Percentiles rank a stretch among this genome's conserved stretches.
These are phyloP conservation scores for Aspergillus aculeatinus DNA, from an alignment of 2,329 filamentous ascomycete species.

Conservation along the genomic window DNA sequence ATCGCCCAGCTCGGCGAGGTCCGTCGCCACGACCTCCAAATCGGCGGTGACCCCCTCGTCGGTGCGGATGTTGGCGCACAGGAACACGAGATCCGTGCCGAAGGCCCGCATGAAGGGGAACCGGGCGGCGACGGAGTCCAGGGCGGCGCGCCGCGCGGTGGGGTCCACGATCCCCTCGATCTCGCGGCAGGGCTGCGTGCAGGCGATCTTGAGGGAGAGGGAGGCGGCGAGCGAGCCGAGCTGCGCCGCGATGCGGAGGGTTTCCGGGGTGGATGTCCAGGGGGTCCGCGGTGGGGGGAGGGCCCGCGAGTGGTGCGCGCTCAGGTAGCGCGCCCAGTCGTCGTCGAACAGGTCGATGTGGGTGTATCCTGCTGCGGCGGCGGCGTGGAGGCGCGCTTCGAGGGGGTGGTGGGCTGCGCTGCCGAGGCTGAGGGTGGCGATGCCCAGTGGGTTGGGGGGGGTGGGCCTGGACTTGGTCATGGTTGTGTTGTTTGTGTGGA, in stretches of 20 bases:
- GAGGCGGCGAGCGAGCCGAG: conserved; percentile 31
- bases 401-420: conserved; percentile 31
- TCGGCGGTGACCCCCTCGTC: conserved; percentile 33
- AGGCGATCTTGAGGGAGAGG: conserved; percentile 33
- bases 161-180: conserved; percentile 35
- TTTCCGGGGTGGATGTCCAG: conserved; percentile 31
- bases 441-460: conserved; percentile 26
- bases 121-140: conserved; percentile 32
- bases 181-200: conserved; percentile 33
- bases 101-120: conserved; percentile 40
- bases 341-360: conserved; percentile 38
- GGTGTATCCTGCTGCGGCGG: conserved; percentile 31
- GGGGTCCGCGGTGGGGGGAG: conserved; percentile 13
- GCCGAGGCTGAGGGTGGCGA: conserved; percentile 36
- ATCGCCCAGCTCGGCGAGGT: conserved; percentile 34
- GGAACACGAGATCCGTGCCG: conserved; percentile 36
- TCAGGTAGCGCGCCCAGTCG: conserved; percentile 35
- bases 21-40: conserved; percentile 29
- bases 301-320: conserved; percentile 26
- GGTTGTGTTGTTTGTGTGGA: not conserved
- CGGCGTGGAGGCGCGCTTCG: conserved; percentile 28
- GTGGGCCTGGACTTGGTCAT: conserved; percentile 24
- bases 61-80: conserved; percentile 35
- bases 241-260: conserved; percentile 27
- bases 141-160: conserved; percentile 21